Percentiles rank a stretch among this genome's conserved stretches.
phyloP scores from a whole-genome alignment of 495 filamentous ascomycete genomes.

The Filosporella fistucella region DNA sequence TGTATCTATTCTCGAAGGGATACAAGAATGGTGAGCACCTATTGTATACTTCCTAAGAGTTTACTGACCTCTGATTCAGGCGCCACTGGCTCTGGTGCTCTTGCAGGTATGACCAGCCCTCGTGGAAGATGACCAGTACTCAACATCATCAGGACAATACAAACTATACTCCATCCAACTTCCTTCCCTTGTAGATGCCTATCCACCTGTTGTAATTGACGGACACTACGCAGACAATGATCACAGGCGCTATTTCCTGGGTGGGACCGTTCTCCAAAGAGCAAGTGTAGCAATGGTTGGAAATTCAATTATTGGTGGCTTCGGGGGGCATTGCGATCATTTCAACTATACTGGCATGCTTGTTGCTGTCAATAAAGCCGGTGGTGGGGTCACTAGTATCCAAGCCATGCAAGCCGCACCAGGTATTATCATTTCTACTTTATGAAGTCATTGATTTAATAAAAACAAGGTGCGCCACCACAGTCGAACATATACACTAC shows the following conservation, averaged over 20 bases:
- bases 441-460: background rate
- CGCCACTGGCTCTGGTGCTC: background rate
- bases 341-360: slow-evolving; percentile 42
- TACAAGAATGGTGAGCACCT: slow-evolving; percentile 15
- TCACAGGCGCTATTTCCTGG: slow-evolving; percentile 22
- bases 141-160: slow-evolving; percentile 13
- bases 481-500: slow-evolving; percentile 21
- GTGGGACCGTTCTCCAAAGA: slow-evolving; percentile 26
- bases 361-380: slow-evolving; percentile 25
- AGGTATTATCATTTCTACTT: background rate
- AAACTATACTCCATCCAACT: slow-evolving; percentile 24
- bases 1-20: slow-evolving; percentile 25
- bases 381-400: slow-evolving; percentile 21
- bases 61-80: too few species aligned
- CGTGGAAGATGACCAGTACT: background rate
- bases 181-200: slow-evolving; percentile 17
- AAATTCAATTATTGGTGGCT: slow-evolving; percentile 32
- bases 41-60: too few species aligned
- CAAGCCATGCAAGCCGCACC: slow-evolving; percentile 10
- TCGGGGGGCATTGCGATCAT: slow-evolving; percentile 39
- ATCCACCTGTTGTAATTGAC: slow-evolving; percentile 19
- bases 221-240: slow-evolving; percentile 21
- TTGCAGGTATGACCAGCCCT: background rate
- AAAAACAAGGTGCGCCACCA: slow-evolving; percentile 16
- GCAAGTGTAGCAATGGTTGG: slow-evolving; percentile 29